phyloP scores from a whole-genome alignment of 257 asterid genomes.

The Nicotiana attenuata region DNA sequence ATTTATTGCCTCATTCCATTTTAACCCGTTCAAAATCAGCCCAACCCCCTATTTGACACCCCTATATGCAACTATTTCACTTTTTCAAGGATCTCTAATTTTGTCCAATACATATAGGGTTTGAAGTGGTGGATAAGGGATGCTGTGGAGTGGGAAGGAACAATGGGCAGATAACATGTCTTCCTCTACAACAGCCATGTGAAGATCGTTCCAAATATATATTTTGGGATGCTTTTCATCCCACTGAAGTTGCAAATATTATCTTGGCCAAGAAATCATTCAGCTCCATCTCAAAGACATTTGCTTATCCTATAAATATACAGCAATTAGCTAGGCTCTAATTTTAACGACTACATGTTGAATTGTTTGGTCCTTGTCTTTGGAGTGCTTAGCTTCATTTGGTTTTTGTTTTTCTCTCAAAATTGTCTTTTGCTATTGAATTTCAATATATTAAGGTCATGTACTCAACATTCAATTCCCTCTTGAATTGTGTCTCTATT shows the following conservation, averaged over 20 bases:
- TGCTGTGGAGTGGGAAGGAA: conserved; percentile 88
- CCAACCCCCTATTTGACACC: no score
- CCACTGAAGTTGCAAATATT: conserved; percentile 77
- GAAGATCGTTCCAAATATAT: conserved; percentile 49
- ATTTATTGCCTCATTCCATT: no score
- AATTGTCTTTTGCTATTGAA: background rate
- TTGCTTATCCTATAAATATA: conserved; percentile 70
- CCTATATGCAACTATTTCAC: no score
- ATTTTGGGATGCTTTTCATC: conserved; percentile 95
- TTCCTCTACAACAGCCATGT: conserved; percentile 71
- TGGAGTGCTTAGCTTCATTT: background rate
- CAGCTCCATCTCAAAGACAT: conserved; percentile 45
- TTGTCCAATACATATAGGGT: conserved; percentile 31
- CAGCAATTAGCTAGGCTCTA: conserved; percentile 67
- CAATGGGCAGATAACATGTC: conserved; percentile 89
- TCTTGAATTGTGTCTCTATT: background rate
- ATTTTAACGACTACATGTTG: background rate
- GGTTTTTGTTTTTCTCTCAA: background rate
- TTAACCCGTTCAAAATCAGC: no score
- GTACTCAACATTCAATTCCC: background rate
- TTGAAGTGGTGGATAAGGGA: conserved; percentile 75
- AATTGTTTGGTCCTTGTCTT: background rate
- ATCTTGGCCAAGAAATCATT: conserved; percentile 68
- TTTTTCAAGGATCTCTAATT: no score
- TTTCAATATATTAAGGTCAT: background rate